Conservation (phyloP, 1,284 basidiomycete genomes). For the Rhizopogon hawkerae region DNA sequence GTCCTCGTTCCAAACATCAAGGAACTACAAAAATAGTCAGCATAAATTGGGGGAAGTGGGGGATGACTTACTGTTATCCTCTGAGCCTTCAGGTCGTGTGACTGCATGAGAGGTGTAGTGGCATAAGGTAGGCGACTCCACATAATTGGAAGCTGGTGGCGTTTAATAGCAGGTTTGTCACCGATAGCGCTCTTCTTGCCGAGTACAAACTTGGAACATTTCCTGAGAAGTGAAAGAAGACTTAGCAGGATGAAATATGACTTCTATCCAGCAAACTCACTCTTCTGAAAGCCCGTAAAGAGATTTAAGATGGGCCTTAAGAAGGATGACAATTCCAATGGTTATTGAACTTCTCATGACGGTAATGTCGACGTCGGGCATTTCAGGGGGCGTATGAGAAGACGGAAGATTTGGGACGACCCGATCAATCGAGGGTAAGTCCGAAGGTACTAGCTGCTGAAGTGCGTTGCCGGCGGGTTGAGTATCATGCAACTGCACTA, state of each 20-base stretch:
- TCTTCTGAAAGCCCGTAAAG: slow-evolving; percentile 82
- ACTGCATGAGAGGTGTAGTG: slow-evolving; percentile 45
- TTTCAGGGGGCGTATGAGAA: slow-evolving; percentile 4
- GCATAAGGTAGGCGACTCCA: slow-evolving; percentile 71
- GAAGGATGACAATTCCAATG: slow-evolving; percentile 71
- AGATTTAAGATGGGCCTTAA: slow-evolving; percentile 76
- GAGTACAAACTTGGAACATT: slow-evolving; percentile 76
- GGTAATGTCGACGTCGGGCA: slow-evolving; percentile 27
- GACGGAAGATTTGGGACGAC: neutral
- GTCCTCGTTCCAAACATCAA: slow-evolving; percentile 75
- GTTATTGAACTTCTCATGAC: slow-evolving; percentile 62
- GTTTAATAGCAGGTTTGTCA: slow-evolving; percentile 67
- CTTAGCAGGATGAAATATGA: slow-evolving; percentile 5
- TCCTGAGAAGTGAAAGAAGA: slow-evolving; percentile 38
- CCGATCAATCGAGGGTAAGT: slow-evolving; percentile 4
- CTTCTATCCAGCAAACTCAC: slow-evolving; percentile 39
- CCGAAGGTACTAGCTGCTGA: slow-evolving; percentile 8
- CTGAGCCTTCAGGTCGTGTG: slow-evolving; percentile 51
- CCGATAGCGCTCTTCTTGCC: slow-evolving; percentile 83
- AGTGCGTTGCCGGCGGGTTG: slow-evolving; percentile 11
- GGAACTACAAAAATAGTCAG: slow-evolving; percentile 41
- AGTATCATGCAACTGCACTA: slow-evolving; percentile 47
- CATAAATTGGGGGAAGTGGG: slow-evolving; percentile 1
- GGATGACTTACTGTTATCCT: slow-evolving; percentile 42
- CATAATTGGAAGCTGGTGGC: slow-evolving; percentile 51